Conservation (phyloP, 345 rosid species). For the Eucalyptus caleyi region DNA sequence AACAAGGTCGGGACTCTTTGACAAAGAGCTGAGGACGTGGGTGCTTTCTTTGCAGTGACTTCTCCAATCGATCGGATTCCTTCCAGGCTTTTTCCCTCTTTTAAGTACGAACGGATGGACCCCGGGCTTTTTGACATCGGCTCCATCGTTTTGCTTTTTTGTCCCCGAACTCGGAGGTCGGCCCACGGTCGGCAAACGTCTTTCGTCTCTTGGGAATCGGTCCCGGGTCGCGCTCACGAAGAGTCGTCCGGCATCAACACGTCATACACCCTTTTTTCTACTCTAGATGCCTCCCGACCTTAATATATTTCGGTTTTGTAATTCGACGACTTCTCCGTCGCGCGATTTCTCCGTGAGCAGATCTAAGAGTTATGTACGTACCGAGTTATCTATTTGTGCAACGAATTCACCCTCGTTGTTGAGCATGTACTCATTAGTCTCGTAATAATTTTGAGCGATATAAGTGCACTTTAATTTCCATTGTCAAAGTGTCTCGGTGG, state of each 20-base stretch:
- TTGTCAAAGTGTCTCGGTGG: rapidly evolving
- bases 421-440: not conserved
- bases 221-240: not conserved
- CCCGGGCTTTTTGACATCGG: not conserved
- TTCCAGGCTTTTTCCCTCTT: not conserved
- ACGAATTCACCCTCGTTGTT: not conserved
- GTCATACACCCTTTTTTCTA: not conserved
- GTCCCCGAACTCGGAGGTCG: not conserved
- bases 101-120: not conserved
- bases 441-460: not conserved
- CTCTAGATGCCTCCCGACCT: not conserved
- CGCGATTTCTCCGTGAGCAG: not conserved
- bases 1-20: not conserved
- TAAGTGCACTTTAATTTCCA: not conserved
- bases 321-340: not conserved
- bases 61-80: not conserved
- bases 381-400: not conserved
- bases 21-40: not conserved
- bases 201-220: not conserved
- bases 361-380: not conserved
- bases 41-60: not conserved
- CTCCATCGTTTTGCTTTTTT: not conserved
- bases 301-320: not conserved
- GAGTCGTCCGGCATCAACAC: not conserved
- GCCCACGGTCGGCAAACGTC: not conserved